Conservation (phyloP, 805 yeast species). For the Clavispora santaluciae region DNA sequence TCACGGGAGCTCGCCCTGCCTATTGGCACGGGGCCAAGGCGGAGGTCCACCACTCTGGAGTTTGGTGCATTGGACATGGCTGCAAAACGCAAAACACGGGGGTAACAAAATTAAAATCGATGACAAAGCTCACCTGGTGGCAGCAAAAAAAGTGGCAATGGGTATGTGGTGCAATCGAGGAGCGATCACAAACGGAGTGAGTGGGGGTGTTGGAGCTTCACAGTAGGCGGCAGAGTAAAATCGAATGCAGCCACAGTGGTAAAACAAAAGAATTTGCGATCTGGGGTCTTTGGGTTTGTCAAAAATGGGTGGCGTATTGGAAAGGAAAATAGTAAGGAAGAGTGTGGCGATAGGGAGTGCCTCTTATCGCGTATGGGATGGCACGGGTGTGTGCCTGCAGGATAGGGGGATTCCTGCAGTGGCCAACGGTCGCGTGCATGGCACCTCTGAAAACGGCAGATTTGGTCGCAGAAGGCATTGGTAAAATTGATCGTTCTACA, state of each 20-base stretch:
- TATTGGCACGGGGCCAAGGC: slow-evolving; percentile 5
- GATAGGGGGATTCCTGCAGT: background rate
- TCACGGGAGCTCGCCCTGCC: slow-evolving; percentile 32
- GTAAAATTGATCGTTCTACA: too few species aligned
- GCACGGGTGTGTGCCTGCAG: background rate
- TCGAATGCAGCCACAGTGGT: too few species aligned
- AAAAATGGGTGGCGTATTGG: background rate
- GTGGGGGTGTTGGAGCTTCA: too few species aligned
- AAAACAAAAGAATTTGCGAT: too few species aligned
- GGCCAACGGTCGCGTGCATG: background rate
- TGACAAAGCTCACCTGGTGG: too few species aligned
- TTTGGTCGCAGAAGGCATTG: too few species aligned
- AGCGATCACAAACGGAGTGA: too few species aligned
- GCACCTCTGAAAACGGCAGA: background rate
- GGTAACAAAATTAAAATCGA: too few species aligned
- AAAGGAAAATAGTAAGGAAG: background rate
- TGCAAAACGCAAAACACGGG: background rate
- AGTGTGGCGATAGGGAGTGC: slow-evolving; percentile 1
- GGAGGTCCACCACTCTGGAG: slow-evolving; percentile 5
- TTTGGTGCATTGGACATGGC: background rate
- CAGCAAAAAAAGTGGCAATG: too few species aligned
- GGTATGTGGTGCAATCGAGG: too few species aligned
- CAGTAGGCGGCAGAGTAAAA: too few species aligned
- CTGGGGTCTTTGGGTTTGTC: too few species aligned
- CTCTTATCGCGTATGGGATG: background rate